These are phyloP conservation scores for Aspergillus fumigatus DNA, from an alignment of 2,329 filamentous ascomycete species.

Conservation along the genomic window DNA sequence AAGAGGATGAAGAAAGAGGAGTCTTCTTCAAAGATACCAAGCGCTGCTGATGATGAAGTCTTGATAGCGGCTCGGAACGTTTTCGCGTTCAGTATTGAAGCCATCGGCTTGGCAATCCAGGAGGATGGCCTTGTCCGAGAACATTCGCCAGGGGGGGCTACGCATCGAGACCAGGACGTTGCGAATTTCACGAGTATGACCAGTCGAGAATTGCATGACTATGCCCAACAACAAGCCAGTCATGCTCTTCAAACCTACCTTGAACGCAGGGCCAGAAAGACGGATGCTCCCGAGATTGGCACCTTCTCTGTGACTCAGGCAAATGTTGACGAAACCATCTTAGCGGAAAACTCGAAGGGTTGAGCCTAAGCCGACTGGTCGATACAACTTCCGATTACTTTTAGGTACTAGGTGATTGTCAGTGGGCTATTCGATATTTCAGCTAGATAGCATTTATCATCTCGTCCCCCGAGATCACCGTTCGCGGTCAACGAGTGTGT, in stretches of 20 bases:
- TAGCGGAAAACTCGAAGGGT: not conserved
- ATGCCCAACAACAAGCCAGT: not conserved
- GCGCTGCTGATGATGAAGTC: not conserved
- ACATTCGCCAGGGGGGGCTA: not conserved
- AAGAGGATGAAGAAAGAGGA: not conserved
- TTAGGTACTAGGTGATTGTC: not conserved
- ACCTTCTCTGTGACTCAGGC: not conserved
- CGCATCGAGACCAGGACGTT: not conserved
- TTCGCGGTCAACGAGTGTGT: not conserved
- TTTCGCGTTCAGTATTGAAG: conserved; percentile 1
- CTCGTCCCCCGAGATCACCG: not conserved
- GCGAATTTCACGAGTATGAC: not conserved
- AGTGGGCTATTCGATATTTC: not conserved
- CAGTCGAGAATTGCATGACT: not conserved
- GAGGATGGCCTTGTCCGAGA: not conserved
- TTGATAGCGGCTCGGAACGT: not conserved
- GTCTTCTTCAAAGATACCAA: not conserved
- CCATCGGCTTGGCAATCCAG: not conserved
- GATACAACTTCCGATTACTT: not conserved
- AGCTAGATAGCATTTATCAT: not conserved
- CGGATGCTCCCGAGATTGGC: not conserved
- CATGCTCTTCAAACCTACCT: not conserved
- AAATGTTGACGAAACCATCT: not conserved
- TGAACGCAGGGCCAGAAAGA: not conserved
- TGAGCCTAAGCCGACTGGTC: not conserved